Percentiles rank a stretch among this genome's conserved stretches.
phyloP scores from a whole-genome alignment of 192 early-diverging fungal genomes.

The Rhizoclosmatium globosum region DNA sequence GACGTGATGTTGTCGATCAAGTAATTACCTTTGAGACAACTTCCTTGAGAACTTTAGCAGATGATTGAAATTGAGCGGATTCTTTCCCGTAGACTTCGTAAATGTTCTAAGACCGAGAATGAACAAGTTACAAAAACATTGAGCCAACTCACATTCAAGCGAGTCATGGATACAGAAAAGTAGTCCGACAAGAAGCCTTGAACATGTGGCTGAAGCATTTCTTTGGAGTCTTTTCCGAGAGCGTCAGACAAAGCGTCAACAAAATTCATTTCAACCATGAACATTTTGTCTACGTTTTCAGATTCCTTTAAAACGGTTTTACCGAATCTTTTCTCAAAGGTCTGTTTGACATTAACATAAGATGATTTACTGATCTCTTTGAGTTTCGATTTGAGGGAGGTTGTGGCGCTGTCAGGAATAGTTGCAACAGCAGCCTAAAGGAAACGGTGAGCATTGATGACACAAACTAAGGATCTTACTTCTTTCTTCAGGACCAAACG shows the following conservation, averaged over 20 bases:
- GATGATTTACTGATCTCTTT: neutral
- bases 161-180: neutral
- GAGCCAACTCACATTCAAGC: neutral
- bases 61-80: neutral
- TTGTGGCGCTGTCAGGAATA: constrained; percentile 15
- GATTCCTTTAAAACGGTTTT: neutral
- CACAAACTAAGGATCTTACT: neutral
- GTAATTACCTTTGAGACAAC: constrained; percentile 9
- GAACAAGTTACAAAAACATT: neutral
- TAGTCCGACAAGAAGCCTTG: neutral
- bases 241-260: neutral
- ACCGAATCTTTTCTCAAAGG: constrained; percentile 7
- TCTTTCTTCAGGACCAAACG: constrained; percentile 19
- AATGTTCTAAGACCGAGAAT: neutral
- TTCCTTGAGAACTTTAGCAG: neutral
- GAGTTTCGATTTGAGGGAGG: constrained; percentile 13
- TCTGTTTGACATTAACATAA: neutral
- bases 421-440: neutral
- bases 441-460: neutral
- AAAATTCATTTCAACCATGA: constrained; percentile 36
- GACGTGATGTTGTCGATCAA: neutral
- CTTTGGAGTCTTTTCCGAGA: neutral
- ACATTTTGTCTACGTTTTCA: constrained; percentile 19
- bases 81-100: constrained; percentile 13
- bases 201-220: neutral